phyloP scores from a whole-genome alignment of 306 rosid genomes.

The Quercus dentata region DNA sequence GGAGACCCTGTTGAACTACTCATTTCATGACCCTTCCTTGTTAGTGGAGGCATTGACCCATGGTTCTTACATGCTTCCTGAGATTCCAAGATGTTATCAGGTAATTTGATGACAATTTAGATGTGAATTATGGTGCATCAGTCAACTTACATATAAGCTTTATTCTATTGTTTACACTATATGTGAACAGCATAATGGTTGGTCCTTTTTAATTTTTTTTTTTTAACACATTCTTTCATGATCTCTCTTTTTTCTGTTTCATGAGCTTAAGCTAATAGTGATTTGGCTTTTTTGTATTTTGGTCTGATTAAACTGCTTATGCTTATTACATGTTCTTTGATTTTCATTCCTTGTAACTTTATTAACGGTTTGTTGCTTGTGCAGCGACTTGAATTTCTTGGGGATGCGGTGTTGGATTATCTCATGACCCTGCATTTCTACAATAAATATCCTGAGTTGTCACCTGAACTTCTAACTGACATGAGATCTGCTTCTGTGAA shows the following conservation, averaged over 20 bases:
- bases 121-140: background rate
- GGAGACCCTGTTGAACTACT: constrained; percentile 55
- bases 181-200: background rate
- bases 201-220: background rate
- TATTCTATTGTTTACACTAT: too few species aligned
- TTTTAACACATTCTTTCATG: background rate
- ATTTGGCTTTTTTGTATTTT: too few species aligned
- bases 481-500: constrained; percentile 78
- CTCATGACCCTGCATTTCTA: constrained; percentile 58
- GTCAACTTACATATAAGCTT: background rate
- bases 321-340: background rate
- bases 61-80: constrained; percentile 89
- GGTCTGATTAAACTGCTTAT: background rate
- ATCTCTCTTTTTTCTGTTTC: background rate
- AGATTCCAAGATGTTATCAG: constrained; percentile 85
- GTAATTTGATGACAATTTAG: constrained; percentile 25
- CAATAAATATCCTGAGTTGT: constrained; percentile 52
- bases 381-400: constrained; percentile 82
- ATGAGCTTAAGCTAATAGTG: background rate
- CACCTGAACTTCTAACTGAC: constrained; percentile 71
- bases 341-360: background rate
- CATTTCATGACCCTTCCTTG: constrained; percentile 54
- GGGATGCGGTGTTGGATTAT: constrained; percentile 72
- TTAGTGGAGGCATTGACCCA: constrained; percentile 86
- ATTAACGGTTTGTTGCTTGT: constrained; percentile 16